Evolutionary conservation across 768 basidiomycete species (phyloP).

Genomic region (Cyclocybe aegerita): DNA sequence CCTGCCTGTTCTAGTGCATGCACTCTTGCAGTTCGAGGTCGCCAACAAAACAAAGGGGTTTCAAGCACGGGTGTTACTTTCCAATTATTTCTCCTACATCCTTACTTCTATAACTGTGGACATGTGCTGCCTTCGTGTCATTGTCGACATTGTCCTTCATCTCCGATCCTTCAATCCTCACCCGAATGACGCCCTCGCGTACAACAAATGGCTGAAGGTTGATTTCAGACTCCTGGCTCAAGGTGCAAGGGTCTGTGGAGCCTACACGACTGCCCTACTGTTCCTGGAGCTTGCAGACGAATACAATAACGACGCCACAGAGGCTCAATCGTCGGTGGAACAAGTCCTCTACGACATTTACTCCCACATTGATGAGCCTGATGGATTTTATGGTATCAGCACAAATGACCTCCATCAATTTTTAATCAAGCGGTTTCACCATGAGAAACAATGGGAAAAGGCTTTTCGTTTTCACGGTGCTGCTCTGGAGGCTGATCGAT

Average conservation of each 20-base stretch:
- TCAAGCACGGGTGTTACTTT: slow-evolving; percentile 31
- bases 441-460: slow-evolving; percentile 91
- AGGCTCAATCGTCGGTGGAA: slow-evolving; percentile 43
- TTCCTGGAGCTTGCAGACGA: slow-evolving; percentile 83
- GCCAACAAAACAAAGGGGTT: slow-evolving; percentile 18
- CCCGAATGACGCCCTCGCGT: slow-evolving; percentile 38
- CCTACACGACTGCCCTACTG: slow-evolving; percentile 87
- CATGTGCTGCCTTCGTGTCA: slow-evolving; percentile 47
- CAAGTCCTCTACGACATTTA: slow-evolving; percentile 90
- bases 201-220: slow-evolving; percentile 81
- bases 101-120: slow-evolving; percentile 40
- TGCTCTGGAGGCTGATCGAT: slow-evolving; percentile 61
- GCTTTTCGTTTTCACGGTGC: slow-evolving; percentile 92
- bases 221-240: slow-evolving; percentile 71
- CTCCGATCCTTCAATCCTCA: slow-evolving; percentile 68
- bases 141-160: slow-evolving; percentile 79
- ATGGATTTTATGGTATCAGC: slow-evolving; percentile 95
- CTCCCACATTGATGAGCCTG: slow-evolving; percentile 93
- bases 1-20: slow-evolving; percentile 76
- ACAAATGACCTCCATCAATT: slow-evolving; percentile 76
- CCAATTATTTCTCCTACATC: slow-evolving; percentile 56
- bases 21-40: slow-evolving; percentile 41
- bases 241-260: slow-evolving; percentile 74
- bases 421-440: slow-evolving; percentile 83
- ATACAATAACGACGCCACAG: slow-evolving; percentile 26